Evolutionary conservation across 2,329 filamentous ascomycete genomes (phyloP).

Genomic region (Pseudocercospora pini-densiflorae): DNA sequence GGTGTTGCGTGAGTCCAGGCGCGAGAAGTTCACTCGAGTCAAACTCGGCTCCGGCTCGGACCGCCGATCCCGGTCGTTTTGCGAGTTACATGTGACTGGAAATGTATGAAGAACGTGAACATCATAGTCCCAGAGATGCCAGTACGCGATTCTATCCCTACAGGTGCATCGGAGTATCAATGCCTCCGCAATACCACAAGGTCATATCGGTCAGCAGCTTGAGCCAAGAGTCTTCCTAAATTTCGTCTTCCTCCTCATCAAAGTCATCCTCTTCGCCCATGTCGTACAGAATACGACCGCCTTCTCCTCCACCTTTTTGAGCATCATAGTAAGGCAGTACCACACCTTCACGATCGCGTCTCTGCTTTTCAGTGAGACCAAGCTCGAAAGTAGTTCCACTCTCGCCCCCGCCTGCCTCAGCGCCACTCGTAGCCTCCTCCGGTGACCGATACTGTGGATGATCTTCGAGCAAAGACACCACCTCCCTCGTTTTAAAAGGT

Average conservation of each 20-base stretch:
- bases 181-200: neutral
- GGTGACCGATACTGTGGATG: constrained; percentile 69
- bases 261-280: constrained; percentile 98
- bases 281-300: constrained; percentile 92
- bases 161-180: neutral
- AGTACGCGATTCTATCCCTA: neutral
- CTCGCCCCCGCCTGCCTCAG: constrained; percentile 55
- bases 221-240: neutral
- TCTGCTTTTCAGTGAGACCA: constrained; percentile 87
- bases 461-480: constrained; percentile 70
- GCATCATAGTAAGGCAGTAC: constrained; percentile 97
- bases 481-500: constrained; percentile 37
- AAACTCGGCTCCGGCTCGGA: neutral
- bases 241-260: constrained; percentile 86
- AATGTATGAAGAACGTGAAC: neutral
- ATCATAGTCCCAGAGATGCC: neutral
- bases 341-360: constrained; percentile 82
- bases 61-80: neutral
- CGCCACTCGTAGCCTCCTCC: constrained; percentile 42
- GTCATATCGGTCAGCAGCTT: neutral
- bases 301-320: constrained; percentile 80
- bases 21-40: neutral
- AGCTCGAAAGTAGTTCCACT: constrained; percentile 77
- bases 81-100: neutral
- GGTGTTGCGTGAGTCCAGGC: neutral